Conservation (phyloP, 305 asterid genomes). For the Fraxinus baroniana region DNA sequence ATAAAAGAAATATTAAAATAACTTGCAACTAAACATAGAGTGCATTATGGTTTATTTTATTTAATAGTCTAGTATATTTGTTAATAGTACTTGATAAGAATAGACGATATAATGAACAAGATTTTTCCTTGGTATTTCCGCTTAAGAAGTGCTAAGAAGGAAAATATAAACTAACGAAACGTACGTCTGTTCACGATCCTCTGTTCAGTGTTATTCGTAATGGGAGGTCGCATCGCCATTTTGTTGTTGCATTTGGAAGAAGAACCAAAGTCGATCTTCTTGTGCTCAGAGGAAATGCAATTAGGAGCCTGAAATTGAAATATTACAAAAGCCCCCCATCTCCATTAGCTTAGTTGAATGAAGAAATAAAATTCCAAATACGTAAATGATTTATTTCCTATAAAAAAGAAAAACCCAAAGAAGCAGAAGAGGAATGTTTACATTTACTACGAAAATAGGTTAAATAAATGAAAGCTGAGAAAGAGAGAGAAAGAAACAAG, state of each 20-base stretch:
- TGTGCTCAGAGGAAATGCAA: slow-evolving; percentile 38
- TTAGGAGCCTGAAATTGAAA: slow-evolving; percentile 43
- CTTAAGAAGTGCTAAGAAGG: not conserved
- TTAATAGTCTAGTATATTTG: not conserved
- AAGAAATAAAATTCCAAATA: not conserved
- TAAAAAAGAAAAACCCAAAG: not conserved
- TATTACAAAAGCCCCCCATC: not conserved
- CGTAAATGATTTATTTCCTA: not conserved
- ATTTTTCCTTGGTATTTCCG: not conserved
- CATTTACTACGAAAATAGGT: no score
- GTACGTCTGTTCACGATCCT: slow-evolving; percentile 61
- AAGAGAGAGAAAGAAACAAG: not conserved
- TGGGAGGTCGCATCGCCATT: slow-evolving; percentile 43
- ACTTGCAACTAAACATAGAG: not conserved
- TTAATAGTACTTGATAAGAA: not conserved
- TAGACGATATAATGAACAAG: not conserved
- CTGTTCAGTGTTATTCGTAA: slow-evolving; percentile 37
- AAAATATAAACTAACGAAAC: slow-evolving; percentile 3
- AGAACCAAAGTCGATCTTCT: slow-evolving; percentile 57
- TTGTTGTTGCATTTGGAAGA: slow-evolving; percentile 61
- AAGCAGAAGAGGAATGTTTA: not conserved
- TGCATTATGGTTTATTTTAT: not conserved
- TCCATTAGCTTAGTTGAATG: not conserved
- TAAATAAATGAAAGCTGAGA: not conserved
- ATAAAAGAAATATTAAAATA: not conserved